A percentile compares a stretch with the other conserved stretches of the same genome.
phyloP scores from a whole-genome alignment of 2,329 filamentous ascomycete species.

The Chaetomium sp. region DNA sequence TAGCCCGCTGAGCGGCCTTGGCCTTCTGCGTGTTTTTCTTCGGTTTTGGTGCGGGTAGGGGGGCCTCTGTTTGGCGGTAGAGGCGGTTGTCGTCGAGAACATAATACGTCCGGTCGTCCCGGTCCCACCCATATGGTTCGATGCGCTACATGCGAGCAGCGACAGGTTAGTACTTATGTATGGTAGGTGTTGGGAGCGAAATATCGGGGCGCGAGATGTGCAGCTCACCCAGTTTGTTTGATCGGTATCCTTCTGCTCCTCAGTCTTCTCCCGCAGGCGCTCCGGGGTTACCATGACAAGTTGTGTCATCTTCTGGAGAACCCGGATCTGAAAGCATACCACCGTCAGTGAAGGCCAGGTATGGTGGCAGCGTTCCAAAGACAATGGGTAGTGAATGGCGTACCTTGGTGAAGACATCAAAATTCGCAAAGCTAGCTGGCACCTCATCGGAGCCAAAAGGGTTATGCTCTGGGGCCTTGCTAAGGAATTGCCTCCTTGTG shows the following conservation, averaged over 20 bases:
- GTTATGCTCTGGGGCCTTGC: constrained; percentile 73
- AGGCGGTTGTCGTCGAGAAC: constrained; percentile 90
- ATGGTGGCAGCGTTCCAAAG: background rate
- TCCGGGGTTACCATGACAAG: constrained; percentile 88
- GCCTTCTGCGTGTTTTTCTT: constrained; percentile 60
- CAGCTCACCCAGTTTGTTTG: constrained; percentile 72
- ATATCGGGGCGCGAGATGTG: no score
- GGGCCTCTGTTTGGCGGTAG: constrained; percentile 78
- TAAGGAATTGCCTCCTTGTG: constrained; percentile 76
- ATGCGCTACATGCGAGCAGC: constrained; percentile 48
- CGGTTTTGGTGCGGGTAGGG: constrained; percentile 54
- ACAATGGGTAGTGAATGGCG: background rate
- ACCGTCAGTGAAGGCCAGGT: background rate
- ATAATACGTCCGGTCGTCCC: constrained; percentile 78
- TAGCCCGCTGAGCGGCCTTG: constrained; percentile 57
- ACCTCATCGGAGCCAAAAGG: constrained; percentile 76
- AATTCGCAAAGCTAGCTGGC: constrained; percentile 67
- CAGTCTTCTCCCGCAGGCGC: constrained; percentile 78
- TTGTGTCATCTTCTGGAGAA: constrained; percentile 81
- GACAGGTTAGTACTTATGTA: background rate
- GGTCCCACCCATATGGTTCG: constrained; percentile 82
- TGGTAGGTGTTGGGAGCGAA: background rate
- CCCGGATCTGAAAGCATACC: constrained; percentile 49
- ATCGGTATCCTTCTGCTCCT: constrained; percentile 71
- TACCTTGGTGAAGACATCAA: constrained; percentile 77